These are phyloP conservation scores for Russula compacta DNA, from an alignment of 768 basidiomycete genomes.

Conservation along the genomic window DNA sequence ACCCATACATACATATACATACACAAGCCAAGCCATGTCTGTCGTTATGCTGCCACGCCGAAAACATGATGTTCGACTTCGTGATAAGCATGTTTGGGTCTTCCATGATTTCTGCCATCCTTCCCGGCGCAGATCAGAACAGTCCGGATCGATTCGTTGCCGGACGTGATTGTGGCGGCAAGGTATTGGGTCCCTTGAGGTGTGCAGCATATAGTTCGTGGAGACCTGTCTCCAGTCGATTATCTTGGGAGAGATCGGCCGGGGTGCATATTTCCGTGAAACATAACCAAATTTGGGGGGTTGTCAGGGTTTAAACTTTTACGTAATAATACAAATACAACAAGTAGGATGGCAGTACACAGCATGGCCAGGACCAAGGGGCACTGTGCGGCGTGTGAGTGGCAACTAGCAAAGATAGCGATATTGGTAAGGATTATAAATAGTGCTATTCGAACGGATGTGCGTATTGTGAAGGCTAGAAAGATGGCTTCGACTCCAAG, in stretches of 20 bases:
- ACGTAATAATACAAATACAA: slow-evolving; percentile 5
- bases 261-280: neutral
- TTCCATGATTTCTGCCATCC: slow-evolving; percentile 9
- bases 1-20: slow-evolving; percentile 4
- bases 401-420: slow-evolving; percentile 1
- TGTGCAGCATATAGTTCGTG: neutral
- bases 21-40: slow-evolving; percentile 5
- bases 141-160: neutral
- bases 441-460: slow-evolving; percentile 13
- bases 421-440: slow-evolving; percentile 15
- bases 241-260: slow-evolving; percentile 3
- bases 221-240: neutral
- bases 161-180: slow-evolving; percentile 15
- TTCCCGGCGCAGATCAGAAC: slow-evolving; percentile 11
- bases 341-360: neutral
- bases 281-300: slow-evolving; percentile 1
- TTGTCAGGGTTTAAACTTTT: slow-evolving; percentile 1
- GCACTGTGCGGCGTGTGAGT: neutral
- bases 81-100: slow-evolving; percentile 12
- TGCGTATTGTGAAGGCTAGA: slow-evolving; percentile 11
- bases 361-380: neutral
- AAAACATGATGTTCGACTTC: slow-evolving; percentile 20
- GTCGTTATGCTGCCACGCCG: slow-evolving; percentile 21
- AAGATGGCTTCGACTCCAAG: neutral
- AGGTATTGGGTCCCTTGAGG: neutral